A percentile compares a stretch with the other conserved stretches of the same genome.
Evolutionary conservation across 257 asterid genomes (phyloP).

Genomic region (Lithospermum erythrorhizon): DNA sequence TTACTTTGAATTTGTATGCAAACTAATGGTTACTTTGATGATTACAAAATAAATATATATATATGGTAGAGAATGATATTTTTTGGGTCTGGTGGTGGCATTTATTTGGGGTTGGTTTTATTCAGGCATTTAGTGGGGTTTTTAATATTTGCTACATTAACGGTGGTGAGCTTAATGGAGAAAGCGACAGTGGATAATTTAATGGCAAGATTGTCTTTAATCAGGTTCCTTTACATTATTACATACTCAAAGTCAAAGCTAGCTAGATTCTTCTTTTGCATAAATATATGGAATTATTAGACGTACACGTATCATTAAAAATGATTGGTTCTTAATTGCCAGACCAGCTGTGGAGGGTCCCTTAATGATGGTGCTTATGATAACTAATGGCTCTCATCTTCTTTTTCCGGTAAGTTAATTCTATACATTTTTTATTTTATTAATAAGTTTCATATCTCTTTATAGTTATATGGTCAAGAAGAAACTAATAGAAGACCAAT

Average conservation of each 20-base stretch:
- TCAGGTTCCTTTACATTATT: constrained; percentile 27
- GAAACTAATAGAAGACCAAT: too few relatives aligned
- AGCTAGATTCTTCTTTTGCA: background rate
- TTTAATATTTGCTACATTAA: constrained; percentile 51
- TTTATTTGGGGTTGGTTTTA: background rate
- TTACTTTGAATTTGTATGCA: too few relatives aligned
- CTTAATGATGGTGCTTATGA: constrained; percentile 25
- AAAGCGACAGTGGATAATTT: constrained; percentile 35
- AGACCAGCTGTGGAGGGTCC: constrained; percentile 36
- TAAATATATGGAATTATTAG: background rate
- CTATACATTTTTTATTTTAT: too few relatives aligned
- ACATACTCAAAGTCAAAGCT: background rate
- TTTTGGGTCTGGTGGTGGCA: too few relatives aligned
- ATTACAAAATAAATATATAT: too few relatives aligned
- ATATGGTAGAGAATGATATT: too few relatives aligned
- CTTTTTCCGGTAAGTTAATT: constrained; percentile 34
- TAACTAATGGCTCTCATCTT: constrained; percentile 43
- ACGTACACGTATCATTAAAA: background rate
- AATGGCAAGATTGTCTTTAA: constrained; percentile 14
- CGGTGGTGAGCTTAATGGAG: constrained; percentile 60
- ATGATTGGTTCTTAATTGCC: constrained; percentile 5
- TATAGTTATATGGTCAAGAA: too few relatives aligned
- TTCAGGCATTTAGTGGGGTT: constrained; percentile 81
- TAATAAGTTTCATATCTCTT: too few relatives aligned
- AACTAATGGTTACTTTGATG: too few relatives aligned